Percentiles rank a stretch among this genome's conserved stretches.
Conservation (phyloP, 2,329 filamentous ascomycete genomes). For the Orbilia oligospora region DNA sequence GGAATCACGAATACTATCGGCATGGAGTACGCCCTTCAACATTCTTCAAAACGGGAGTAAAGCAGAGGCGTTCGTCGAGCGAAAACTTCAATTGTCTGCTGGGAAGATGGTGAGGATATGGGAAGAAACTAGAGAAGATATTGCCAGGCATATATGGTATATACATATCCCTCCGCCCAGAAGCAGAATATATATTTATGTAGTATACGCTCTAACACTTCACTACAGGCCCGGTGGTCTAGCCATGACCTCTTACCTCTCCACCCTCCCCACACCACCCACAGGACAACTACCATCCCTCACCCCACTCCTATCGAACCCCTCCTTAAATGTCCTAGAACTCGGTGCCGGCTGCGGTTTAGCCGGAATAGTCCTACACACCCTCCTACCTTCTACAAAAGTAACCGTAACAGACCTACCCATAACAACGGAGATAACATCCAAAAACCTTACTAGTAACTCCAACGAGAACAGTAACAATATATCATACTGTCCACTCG, state of each 20-base stretch:
- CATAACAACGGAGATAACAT: constrained; percentile 75
- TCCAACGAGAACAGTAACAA: constrained; percentile 64
- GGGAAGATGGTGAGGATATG: constrained; percentile 71
- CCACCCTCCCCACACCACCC: constrained; percentile 44
- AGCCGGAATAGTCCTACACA: constrained; percentile 76
- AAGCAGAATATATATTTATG: too few relatives aligned
- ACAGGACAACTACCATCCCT: constrained; percentile 49
- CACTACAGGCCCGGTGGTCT: constrained; percentile 67
- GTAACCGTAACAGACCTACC: constrained; percentile 77
- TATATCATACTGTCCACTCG: constrained; percentile 69
- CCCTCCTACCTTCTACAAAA: constrained; percentile 70
- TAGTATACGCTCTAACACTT: constrained; percentile 46
- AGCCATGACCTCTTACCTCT: constrained; percentile 66
- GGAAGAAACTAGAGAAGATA: constrained; percentile 81
- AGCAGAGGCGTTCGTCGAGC: constrained; percentile 72
- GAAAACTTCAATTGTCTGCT: constrained; percentile 70
- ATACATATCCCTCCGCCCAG: not conserved
- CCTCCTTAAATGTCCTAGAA: constrained; percentile 72
- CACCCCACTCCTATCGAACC: constrained; percentile 32
- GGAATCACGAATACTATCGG: constrained; percentile 60
- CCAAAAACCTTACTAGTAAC: constrained; percentile 70
- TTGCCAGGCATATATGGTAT: constrained; percentile 80
- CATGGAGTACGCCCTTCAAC: constrained; percentile 61
- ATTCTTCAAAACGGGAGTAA: constrained; percentile 64
- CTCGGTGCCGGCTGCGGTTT: constrained; percentile 78